Conservation (phyloP, 2,329 filamentous ascomycete genomes). For the Akanthomyces dipterigenus region DNA sequence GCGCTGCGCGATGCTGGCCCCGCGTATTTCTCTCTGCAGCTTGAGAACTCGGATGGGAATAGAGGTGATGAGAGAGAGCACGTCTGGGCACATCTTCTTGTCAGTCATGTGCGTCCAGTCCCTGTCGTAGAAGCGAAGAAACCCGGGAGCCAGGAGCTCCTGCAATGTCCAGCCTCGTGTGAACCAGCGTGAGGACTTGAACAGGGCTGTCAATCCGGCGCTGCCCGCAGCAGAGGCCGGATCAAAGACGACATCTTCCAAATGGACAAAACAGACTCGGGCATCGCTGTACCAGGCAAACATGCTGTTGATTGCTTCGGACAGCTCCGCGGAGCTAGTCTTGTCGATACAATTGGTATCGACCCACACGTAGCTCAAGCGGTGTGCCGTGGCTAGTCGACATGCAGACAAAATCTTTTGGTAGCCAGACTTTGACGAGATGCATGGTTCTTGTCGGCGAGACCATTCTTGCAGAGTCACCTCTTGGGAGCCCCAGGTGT, state of each 20-base stretch:
- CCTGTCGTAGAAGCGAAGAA: conserved; percentile 18
- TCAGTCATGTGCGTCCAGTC: conserved; percentile 18
- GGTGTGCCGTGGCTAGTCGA: not conserved
- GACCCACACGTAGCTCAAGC: conserved; percentile 21
- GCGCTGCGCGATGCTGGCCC: not conserved
- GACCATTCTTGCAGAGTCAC: not conserved
- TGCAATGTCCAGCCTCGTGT: conserved; percentile 13
- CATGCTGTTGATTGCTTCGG: not conserved
- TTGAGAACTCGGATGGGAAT: conserved; percentile 14
- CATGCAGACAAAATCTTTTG: not conserved
- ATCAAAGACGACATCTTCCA: not conserved
- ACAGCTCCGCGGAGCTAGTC: not conserved
- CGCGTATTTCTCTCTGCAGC: not conserved
- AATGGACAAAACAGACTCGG: not conserved
- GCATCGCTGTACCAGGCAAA: not conserved
- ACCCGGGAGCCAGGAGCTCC: conserved; percentile 20
- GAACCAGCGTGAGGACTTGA: conserved; percentile 18
- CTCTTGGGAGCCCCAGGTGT: conserved; percentile 17
- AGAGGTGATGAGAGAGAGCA: conserved; percentile 15
- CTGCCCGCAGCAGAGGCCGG: conserved; percentile 6
- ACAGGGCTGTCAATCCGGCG: not conserved
- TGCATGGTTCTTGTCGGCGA: not conserved
- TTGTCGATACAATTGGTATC: conserved; percentile 16
- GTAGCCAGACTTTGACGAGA: not conserved
- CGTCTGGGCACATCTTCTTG: conserved; percentile 12